Evolutionary conservation across 257 asterid genomes (phyloP).

Genomic region (Solanum chilense): DNA sequence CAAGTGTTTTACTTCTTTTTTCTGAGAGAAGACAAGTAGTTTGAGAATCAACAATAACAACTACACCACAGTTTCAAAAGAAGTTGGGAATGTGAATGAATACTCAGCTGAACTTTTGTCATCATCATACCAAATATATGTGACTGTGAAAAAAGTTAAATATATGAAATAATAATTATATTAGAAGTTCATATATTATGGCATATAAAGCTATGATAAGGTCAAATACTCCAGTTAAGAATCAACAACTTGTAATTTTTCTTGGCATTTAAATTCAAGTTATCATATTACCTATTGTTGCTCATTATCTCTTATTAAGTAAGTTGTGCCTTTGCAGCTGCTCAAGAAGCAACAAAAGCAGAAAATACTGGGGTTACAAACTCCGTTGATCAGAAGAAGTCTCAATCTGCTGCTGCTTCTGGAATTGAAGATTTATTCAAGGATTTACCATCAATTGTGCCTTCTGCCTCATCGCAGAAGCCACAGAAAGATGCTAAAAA

Average conservation of each 20-base stretch:
- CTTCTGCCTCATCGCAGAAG: conserved; percentile 29
- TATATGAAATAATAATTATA: background rate
- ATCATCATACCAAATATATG: background rate
- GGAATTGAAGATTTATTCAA: conserved; percentile 77
- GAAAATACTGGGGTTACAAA: conserved; percentile 28
- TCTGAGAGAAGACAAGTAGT: background rate
- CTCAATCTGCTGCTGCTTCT: conserved; percentile 38
- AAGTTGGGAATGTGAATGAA: background rate
- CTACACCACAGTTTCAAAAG: background rate
- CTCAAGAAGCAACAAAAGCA: conserved; percentile 43
- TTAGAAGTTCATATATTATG: background rate
- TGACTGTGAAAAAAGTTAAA: background rate
- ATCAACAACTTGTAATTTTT: background rate
- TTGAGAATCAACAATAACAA: background rate
- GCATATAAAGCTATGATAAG: background rate
- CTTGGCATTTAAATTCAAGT: background rate
- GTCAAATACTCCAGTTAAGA: background rate
- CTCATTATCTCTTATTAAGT: background rate
- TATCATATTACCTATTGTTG: background rate
- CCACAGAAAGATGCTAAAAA: conserved; percentile 72
- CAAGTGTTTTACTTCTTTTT: background rate
- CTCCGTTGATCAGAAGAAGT: conserved; percentile 30
- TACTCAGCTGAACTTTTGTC: background rate
- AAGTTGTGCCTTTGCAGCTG: conserved; percentile 47
- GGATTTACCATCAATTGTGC: conserved; percentile 51